These are phyloP conservation scores for Rhizopogon vesiculosus DNA, from an alignment of 768 basidiomycete genomes.

Conservation along the genomic window DNA sequence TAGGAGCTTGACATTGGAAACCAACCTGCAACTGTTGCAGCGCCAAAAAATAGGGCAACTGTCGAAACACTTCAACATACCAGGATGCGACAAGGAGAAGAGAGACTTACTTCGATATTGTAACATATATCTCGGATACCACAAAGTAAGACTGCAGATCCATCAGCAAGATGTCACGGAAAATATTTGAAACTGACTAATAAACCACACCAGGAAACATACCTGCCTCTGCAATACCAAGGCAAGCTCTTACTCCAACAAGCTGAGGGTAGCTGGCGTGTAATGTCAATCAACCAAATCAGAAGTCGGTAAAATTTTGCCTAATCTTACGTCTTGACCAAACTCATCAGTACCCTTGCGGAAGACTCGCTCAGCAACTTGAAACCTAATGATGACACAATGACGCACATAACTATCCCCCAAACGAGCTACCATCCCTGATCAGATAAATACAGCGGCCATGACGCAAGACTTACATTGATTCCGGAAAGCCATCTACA, in stretches of 20 bases:
- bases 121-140: constrained; percentile 62
- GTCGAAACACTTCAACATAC: neutral
- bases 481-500: constrained; percentile 62
- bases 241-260: constrained; percentile 49
- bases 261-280: constrained; percentile 56
- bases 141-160: constrained; percentile 47
- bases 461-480: constrained; percentile 35
- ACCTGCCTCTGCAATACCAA: constrained; percentile 67
- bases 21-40: constrained; percentile 53
- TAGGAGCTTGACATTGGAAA: neutral
- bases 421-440: constrained; percentile 43
- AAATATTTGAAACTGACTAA: constrained; percentile 40
- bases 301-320: neutral
- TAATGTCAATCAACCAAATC: neutral
- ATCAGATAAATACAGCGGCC: neutral
- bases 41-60: constrained; percentile 60
- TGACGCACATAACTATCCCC: constrained; percentile 57
- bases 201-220: constrained; percentile 72
- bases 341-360: constrained; percentile 55
- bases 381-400: neutral
- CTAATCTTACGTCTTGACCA: constrained; percentile 53
- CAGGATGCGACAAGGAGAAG: no score
- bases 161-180: neutral
- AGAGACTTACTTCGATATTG: constrained; percentile 36
- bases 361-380: neutral